Conservation (phyloP, 768 basidiomycete genomes). For the Pleurotus eryngii region DNA sequence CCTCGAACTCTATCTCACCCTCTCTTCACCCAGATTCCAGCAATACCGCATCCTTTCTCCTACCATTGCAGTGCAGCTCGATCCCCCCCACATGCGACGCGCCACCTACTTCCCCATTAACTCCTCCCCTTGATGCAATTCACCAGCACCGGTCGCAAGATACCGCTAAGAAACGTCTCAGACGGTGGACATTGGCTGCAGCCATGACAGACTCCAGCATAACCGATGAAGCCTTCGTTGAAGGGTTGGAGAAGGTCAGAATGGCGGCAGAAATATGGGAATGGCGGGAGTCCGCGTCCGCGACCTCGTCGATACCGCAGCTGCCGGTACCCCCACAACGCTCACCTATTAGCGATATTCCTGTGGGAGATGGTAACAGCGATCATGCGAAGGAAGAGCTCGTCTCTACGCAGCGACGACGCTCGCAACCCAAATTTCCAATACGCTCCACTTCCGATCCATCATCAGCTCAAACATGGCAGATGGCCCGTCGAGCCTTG, state of each 20-base stretch:
- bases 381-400: background rate
- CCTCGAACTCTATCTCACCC: slow-evolving; percentile 11
- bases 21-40: slow-evolving; percentile 5
- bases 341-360: background rate
- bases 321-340: slow-evolving; percentile 5
- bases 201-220: slow-evolving; percentile 48
- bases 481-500: slow-evolving; percentile 32
- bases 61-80: slow-evolving; percentile 6
- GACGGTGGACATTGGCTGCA: slow-evolving; percentile 42
- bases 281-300: slow-evolving; percentile 1
- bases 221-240: slow-evolving; percentile 47
- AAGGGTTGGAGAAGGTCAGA: slow-evolving; percentile 43
- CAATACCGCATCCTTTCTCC: slow-evolving; percentile 7
- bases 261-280: slow-evolving; percentile 19
- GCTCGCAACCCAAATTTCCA: background rate
- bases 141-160: slow-evolving; percentile 2
- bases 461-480: slow-evolving; percentile 26
- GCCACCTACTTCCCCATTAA: background rate
- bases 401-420: background rate
- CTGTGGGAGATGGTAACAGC: background rate
- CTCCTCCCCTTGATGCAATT: background rate
- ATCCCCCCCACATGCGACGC: slow-evolving; percentile 3
- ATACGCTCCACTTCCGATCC: slow-evolving; percentile 9
- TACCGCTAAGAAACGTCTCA: background rate
- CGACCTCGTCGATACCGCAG: slow-evolving; percentile 12